Percentiles rank a stretch among this genome's conserved stretches.
phyloP scores from a whole-genome alignment of 768 basidiomycete genomes.

The Suillus decipiens region DNA sequence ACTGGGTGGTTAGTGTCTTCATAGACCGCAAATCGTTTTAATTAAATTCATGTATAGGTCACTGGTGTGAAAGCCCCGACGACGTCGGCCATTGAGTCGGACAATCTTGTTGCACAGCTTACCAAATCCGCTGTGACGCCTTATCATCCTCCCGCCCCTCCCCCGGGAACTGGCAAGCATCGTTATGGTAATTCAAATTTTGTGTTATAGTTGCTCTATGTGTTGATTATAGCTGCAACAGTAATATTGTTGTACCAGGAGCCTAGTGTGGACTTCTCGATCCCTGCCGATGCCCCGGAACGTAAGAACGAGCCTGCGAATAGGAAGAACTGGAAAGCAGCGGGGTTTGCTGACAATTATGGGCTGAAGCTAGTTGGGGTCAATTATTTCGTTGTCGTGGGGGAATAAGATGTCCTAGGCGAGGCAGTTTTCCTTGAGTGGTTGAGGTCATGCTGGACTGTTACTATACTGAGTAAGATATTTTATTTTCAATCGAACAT shows the following conservation, averaged over 20 bases:
- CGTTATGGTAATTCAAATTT: constrained; percentile 50
- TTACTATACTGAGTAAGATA: background rate
- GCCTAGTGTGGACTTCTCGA: constrained; percentile 40
- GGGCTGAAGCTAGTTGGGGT: constrained; percentile 59
- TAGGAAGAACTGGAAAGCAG: constrained; percentile 56
- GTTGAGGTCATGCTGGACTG: background rate
- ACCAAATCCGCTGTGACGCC: constrained; percentile 52
- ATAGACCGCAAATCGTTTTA: background rate
- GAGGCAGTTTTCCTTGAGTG: background rate
- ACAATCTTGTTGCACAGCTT: constrained; percentile 40
- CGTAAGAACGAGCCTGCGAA: constrained; percentile 44
- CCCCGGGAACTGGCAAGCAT: constrained; percentile 53
- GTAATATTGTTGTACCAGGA: constrained; percentile 66
- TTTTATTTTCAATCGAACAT: background rate
- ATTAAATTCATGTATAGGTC: constrained; percentile 24
- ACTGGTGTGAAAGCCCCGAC: constrained; percentile 42
- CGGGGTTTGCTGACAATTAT: constrained; percentile 51
- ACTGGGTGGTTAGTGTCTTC: constrained; percentile 49
- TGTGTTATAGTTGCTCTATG: background rate
- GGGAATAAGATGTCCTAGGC: constrained; percentile 14
- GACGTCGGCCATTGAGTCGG: constrained; percentile 30
- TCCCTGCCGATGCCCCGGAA: constrained; percentile 50
- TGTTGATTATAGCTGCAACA: constrained; percentile 11
- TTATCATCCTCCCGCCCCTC: constrained; percentile 58
- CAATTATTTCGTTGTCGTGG: constrained; percentile 52